phyloP scores from a whole-genome alignment of 768 basidiomycete species.

The Coprinopsis marcescibilis region DNA sequence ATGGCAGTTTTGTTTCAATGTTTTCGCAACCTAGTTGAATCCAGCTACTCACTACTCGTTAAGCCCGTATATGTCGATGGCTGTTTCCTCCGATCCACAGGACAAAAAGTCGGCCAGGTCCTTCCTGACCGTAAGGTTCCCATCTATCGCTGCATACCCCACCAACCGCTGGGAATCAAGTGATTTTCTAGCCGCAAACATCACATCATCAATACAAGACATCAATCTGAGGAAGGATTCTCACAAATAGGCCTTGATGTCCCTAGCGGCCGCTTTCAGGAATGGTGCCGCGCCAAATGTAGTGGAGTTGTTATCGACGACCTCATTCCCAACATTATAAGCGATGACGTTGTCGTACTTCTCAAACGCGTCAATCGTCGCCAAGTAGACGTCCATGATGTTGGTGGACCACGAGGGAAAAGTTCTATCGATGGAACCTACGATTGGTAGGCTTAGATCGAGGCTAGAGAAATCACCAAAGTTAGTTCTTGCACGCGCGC shows the following conservation, averaged over 20 bases:
- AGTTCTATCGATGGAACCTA: conserved; percentile 76
- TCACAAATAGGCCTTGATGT: conserved; percentile 79
- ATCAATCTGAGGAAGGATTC: conserved; percentile 21
- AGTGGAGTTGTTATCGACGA: conserved; percentile 47
- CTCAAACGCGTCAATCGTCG: conserved; percentile 72
- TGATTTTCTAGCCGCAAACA: conserved; percentile 42
- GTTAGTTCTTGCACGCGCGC: conserved; percentile 1
- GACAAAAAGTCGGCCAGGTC: conserved; percentile 74
- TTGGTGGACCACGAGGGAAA: conserved; percentile 77
- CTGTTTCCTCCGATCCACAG: conserved; percentile 58
- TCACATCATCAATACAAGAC: neutral
- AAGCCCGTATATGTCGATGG: conserved; percentile 83
- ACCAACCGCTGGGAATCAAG: conserved; percentile 63
- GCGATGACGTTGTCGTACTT: conserved; percentile 88
- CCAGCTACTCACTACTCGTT: conserved; percentile 81
- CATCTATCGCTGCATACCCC: conserved; percentile 85
- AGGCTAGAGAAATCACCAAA: conserved; percentile 52
- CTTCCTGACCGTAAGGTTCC: conserved; percentile 51
- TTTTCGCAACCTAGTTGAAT: neutral
- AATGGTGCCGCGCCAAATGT: conserved; percentile 67
- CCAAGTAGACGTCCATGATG: conserved; percentile 70
- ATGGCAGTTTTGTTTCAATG: neutral
- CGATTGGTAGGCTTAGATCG: conserved; percentile 78
- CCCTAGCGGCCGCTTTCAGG: conserved; percentile 88
- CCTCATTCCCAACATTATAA: conserved; percentile 90